Conservation (phyloP, 495 filamentous ascomycete species). For the Penicillium malachiteum region DNA sequence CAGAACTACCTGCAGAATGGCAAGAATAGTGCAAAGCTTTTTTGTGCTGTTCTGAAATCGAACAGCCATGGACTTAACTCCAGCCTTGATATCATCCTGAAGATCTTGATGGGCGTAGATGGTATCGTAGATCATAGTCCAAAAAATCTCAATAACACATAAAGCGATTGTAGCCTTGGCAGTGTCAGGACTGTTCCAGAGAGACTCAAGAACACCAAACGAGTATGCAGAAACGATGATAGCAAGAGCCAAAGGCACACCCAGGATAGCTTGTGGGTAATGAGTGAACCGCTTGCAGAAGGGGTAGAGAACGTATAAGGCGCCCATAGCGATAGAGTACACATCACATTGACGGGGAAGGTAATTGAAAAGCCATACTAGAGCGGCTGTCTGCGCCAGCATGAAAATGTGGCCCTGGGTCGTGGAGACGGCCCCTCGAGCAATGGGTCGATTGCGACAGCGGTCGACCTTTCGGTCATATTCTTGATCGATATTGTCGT, state of each 20-base stretch:
- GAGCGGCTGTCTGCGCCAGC: conserved; percentile 1
- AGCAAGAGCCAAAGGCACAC: conserved; percentile 4
- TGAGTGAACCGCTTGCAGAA: conserved; percentile 21
- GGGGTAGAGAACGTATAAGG: conserved; percentile 9
- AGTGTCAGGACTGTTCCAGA: not conserved
- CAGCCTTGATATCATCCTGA: conserved; percentile 40
- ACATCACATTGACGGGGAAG: not conserved
- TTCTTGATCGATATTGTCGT: conserved; percentile 44
- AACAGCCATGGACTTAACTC: conserved; percentile 40
- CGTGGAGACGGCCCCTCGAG: conserved; percentile 43
- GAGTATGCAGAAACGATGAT: not conserved
- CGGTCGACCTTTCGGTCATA: conserved; percentile 43
- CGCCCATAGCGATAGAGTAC: conserved; percentile 3
- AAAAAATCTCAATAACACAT: conserved; percentile 26
- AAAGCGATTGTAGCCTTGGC: not conserved
- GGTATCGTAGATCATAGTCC: conserved; percentile 48
- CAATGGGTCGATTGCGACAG: conserved; percentile 39
- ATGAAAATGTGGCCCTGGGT: conserved; percentile 31
- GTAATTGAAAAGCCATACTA: not conserved
- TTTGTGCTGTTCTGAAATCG: conserved; percentile 1
- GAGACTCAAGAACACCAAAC: not conserved
- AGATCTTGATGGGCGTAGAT: conserved; percentile 48
- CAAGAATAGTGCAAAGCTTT: not conserved
- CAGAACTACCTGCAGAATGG: not conserved
- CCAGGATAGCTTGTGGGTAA: conserved; percentile 37